Evolutionary conservation across 305 asterid genomes (phyloP).

Genomic region (Solanum aculeatissimum): DNA sequence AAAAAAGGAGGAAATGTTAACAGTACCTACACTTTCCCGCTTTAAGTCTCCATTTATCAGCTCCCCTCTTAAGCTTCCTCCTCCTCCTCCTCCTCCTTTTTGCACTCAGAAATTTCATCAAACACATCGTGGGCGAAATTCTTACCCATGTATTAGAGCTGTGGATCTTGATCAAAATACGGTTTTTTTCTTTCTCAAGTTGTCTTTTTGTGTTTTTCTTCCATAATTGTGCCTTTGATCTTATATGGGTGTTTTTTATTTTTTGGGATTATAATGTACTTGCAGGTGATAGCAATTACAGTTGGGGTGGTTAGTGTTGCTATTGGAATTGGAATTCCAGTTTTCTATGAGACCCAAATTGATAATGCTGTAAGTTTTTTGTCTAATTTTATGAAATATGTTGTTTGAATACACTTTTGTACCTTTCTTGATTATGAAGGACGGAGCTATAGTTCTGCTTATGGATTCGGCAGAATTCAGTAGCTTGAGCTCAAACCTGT

Average conservation of each 20-base stretch:
- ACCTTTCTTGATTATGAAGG: background rate
- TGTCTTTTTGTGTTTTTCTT: background rate
- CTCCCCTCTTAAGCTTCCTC: slow-evolving; percentile 38
- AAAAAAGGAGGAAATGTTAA: slow-evolving; percentile 23
- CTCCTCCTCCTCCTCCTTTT: slow-evolving; percentile 15
- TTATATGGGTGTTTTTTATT: background rate
- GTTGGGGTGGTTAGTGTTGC: slow-evolving; percentile 80
- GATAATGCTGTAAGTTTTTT: slow-evolving; percentile 56
- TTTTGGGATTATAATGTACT: background rate
- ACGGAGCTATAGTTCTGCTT: background rate
- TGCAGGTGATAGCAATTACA: slow-evolving; percentile 66
- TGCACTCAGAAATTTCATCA: slow-evolving; percentile 19
- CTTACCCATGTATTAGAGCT: slow-evolving; percentile 69
- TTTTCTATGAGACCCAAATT: slow-evolving; percentile 77
- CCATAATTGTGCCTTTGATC: background rate
- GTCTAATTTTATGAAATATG: background rate
- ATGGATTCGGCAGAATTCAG: background rate
- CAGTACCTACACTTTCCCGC: slow-evolving; percentile 40
- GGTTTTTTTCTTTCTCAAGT: slow-evolving; percentile 10
- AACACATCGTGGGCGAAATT: slow-evolving; percentile 24
- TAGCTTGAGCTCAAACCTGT: background rate
- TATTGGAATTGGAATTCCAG: slow-evolving; percentile 85
- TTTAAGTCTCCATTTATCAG: slow-evolving; percentile 47
- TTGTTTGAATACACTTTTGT: background rate
- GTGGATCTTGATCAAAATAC: slow-evolving; percentile 87